Evolutionary conservation across 2,329 filamentous ascomycete species (phyloP), one percentile per base, ranked within the genome.

Genomic region (Monosporascus sp.): DNA sequence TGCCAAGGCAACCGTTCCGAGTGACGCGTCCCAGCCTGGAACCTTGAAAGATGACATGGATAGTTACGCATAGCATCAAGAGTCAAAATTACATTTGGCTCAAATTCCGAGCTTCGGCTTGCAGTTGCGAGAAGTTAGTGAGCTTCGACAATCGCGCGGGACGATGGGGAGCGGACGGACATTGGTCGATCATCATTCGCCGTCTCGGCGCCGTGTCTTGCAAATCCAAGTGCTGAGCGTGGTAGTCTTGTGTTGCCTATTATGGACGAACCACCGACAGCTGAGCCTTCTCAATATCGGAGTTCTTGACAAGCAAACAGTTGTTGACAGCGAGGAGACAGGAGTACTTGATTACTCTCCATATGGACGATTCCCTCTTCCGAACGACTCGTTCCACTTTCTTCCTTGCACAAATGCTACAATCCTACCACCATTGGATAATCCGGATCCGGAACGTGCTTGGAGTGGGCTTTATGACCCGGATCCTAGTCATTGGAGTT

Each of bases 321-420:
- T 31, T 3, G 4, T 31, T 42, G 39, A 42, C 18, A 20, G 20
- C 39, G 39, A 42, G 18, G 5, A n/a, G 9, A 20, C 17, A 6
- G 8, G 9, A 14, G 9, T 7, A 4, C 37, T 20, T 20, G 18
- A 42, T 42, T 2, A 37, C 20, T 64, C 61, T 17, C 63, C 64
- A 1, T 73, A 70, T 41, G 72, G 73, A 14, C 59, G 39, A 15
- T 78, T 77, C 50, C 76, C 76, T 0, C 52, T 58, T 17, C 58
- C 67, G 3, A 59, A 68, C n/a, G 76, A 80, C 49, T 69, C 73
- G 1, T 78, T 80, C 52, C 73, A 56, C 6, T 74, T 78, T 58
- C 62, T 78, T 2, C 76, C 77, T 3, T 79, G 77, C 63, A 78
- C 75, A 5, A 64, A 67, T 39, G 48, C 50, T 7, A 74, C 72